These are phyloP conservation scores for Fraxinus cuspidata DNA, from an alignment of 257 asterid species.

Conservation along the genomic window DNA sequence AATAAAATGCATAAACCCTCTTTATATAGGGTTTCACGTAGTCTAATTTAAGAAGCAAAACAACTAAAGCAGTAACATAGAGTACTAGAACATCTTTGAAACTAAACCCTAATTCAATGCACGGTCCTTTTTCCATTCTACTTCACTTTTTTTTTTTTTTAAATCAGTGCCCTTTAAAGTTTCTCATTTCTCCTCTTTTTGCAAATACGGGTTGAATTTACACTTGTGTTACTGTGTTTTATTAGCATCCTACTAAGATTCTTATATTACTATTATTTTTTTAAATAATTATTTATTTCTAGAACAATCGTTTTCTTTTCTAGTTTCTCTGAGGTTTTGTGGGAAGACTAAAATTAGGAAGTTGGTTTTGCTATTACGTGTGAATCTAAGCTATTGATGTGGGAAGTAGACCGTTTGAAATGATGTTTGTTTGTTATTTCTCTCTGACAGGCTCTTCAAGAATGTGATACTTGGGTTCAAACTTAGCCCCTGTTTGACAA, in stretches of 20 bases:
- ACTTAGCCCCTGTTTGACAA: too few relatives aligned
- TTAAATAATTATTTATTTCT: neutral
- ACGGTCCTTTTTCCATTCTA: too few relatives aligned
- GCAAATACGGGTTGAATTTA: neutral
- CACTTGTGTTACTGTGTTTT: neutral
- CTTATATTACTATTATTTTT: neutral
- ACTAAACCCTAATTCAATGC: too few relatives aligned
- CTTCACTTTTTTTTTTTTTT: too few relatives aligned
- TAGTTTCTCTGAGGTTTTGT: neutral
- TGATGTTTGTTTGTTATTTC: neutral
- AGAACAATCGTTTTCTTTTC: neutral
- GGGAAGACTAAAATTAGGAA: neutral
- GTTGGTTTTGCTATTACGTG: neutral
- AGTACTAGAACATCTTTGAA: too few relatives aligned
- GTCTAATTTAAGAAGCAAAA: too few relatives aligned
- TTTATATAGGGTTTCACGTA: too few relatives aligned
- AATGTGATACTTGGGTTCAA: neutral
- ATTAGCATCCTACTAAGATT: neutral
- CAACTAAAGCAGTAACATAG: too few relatives aligned
- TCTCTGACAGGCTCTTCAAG: neutral
- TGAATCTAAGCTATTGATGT: neutral
- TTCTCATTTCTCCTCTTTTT: neutral
- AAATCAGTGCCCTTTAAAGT: neutral
- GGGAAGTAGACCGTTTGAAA: neutral
- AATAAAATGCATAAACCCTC: too few relatives aligned